Evolutionary conservation across 352 stramenopile species (phyloP).

Genomic region (Phytopythium mirpurense): DNA sequence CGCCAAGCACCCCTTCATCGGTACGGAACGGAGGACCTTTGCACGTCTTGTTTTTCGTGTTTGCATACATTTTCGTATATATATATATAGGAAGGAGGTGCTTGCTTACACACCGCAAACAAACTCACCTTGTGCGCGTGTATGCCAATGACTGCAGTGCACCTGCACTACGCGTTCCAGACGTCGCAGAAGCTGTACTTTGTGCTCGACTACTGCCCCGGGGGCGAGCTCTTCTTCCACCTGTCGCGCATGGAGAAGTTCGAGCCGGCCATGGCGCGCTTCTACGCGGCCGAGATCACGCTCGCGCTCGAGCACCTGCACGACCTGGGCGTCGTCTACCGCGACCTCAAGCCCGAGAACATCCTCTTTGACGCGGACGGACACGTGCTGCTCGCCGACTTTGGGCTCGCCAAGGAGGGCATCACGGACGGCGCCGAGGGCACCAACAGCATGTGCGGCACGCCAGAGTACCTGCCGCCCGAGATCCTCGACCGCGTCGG

Average conservation of each 20-base stretch:
- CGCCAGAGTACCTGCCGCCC: slow-evolving; percentile 90
- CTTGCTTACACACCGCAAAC: too few relatives aligned
- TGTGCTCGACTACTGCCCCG: slow-evolving; percentile 89
- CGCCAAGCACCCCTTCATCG: slow-evolving; percentile 90
- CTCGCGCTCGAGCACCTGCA: slow-evolving; percentile 88
- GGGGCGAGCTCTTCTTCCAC: slow-evolving; percentile 90
- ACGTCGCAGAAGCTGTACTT: slow-evolving; percentile 90
- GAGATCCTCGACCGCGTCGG: slow-evolving; percentile 89
- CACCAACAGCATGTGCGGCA: slow-evolving; percentile 88
- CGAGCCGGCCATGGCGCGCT: slow-evolving; percentile 78
- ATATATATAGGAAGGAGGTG: too few relatives aligned
- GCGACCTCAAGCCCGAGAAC: slow-evolving; percentile 96
- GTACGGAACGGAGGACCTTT: too few relatives aligned
- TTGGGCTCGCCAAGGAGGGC: slow-evolving; percentile 85
- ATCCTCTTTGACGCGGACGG: slow-evolving; percentile 83
- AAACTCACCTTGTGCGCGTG: too few relatives aligned
- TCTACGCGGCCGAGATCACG: slow-evolving; percentile 91
- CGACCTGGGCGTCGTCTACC: slow-evolving; percentile 91
- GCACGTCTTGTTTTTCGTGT: too few relatives aligned
- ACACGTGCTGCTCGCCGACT: slow-evolving; percentile 79
- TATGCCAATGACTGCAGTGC: slow-evolving; percentile 43
- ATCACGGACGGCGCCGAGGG: slow-evolving; percentile 80
- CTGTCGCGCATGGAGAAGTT: slow-evolving; percentile 89
- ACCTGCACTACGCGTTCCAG: slow-evolving; percentile 90
- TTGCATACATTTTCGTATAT: too few relatives aligned